phyloP scores from a whole-genome alignment of 1,284 basidiomycete genomes.

The Cutaneotrichosporon cavernicola region DNA sequence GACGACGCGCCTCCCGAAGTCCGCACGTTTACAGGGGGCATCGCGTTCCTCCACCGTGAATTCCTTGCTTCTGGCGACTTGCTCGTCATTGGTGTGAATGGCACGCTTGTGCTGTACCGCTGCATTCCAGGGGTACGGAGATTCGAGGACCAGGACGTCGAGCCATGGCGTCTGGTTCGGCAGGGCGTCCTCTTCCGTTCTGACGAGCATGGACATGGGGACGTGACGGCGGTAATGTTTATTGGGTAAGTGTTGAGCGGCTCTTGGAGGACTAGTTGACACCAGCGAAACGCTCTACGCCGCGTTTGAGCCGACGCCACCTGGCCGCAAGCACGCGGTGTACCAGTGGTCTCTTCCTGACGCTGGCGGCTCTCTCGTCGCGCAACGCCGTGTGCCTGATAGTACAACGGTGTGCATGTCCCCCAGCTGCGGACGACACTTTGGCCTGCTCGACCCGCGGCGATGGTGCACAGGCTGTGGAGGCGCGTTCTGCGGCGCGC shows the following conservation, averaged over 20 bases:
- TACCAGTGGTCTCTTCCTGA: constrained; percentile 53
- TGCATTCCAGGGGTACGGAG: constrained; percentile 38
- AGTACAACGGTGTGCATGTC: constrained; percentile 43
- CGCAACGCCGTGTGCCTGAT: constrained; percentile 48
- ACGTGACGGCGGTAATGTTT: constrained; percentile 43
- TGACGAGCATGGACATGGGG: constrained; percentile 31
- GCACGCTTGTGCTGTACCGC: constrained; percentile 39
- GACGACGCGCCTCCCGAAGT: constrained; percentile 11
- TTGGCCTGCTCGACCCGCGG: constrained; percentile 51
- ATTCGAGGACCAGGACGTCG: constrained; percentile 35
- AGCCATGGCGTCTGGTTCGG: constrained; percentile 46
- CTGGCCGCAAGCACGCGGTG: constrained; percentile 32
- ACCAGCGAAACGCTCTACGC: constrained; percentile 50
- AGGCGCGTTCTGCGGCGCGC: constrained; percentile 50
- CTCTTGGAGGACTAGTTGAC: not conserved
- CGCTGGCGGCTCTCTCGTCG: constrained; percentile 17
- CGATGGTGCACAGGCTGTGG: constrained; percentile 52
- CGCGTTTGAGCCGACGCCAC: constrained; percentile 33
- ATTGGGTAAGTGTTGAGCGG: constrained; percentile 37
- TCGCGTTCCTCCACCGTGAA: constrained; percentile 48
- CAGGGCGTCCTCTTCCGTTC: constrained; percentile 40
- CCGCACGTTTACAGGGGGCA: constrained; percentile 43
- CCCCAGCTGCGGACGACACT: constrained; percentile 38
- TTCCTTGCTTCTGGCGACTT: constrained; percentile 44
- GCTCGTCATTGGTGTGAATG: constrained; percentile 45